A percentile compares a stretch with the other conserved stretches of the same genome.
Conservation (phyloP, 2,329 filamentous ascomycete genomes). For the Thielaviopsis cerberus region DNA sequence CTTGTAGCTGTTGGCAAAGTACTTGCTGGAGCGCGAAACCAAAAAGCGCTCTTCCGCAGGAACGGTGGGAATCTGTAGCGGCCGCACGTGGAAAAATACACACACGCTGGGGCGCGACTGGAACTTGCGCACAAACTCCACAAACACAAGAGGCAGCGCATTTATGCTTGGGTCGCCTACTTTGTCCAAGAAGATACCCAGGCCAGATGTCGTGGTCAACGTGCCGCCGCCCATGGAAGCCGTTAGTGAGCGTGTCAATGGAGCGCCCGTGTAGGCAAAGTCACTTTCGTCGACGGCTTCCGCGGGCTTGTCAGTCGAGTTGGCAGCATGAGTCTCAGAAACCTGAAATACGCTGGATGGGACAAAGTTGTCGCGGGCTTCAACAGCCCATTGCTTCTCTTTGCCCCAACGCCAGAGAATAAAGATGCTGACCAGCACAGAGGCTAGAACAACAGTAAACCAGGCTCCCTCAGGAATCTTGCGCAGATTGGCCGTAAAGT, state of each 20-base stretch:
- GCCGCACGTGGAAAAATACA: constrained; percentile 58
- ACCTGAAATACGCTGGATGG: constrained; percentile 21
- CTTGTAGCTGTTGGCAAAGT: constrained; percentile 44
- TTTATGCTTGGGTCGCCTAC: constrained; percentile 33
- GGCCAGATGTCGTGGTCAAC: constrained; percentile 32
- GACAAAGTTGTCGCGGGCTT: constrained; percentile 34
- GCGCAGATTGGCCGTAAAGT: constrained; percentile 47
- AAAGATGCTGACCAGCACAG: constrained; percentile 44
- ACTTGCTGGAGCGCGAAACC: not conserved
- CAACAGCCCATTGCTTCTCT: constrained; percentile 56
- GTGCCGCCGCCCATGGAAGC: constrained; percentile 24
- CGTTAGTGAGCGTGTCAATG: constrained; percentile 19
- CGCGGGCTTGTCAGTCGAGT: not conserved
- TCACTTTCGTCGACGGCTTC: not conserved
- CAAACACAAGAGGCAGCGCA: constrained; percentile 42
- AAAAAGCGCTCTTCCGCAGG: constrained; percentile 27
- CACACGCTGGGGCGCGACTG: constrained; percentile 46
- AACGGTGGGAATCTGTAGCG: constrained; percentile 39
- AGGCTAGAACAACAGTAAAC: constrained; percentile 53
- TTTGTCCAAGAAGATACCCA: constrained; percentile 66
- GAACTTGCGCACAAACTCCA: constrained; percentile 56
- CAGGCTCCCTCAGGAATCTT: constrained; percentile 63
- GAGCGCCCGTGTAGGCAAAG: not conserved
- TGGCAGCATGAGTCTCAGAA: not conserved
- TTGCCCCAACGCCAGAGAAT: constrained; percentile 65